Percentiles rank a stretch among this genome's conserved stretches.
phyloP scores from a whole-genome alignment of 2,329 filamentous ascomycete species.

The Fusarium protoensiforme region DNA sequence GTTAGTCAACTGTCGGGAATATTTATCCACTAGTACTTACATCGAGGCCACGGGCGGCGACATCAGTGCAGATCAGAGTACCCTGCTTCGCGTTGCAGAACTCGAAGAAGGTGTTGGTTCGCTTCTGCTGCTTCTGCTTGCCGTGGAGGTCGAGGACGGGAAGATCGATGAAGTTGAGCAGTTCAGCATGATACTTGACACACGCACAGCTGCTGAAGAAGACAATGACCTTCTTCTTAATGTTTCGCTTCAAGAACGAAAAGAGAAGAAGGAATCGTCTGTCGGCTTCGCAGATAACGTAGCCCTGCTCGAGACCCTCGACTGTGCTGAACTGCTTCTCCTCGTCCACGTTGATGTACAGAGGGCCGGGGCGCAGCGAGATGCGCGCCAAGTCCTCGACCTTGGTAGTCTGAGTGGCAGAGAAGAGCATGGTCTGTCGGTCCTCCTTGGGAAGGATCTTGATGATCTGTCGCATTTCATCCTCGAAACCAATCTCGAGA shows the following conservation, averaged over 20 bases:
- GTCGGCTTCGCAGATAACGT: constrained; percentile 92
- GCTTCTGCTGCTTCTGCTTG: constrained; percentile 98
- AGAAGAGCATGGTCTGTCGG: constrained; percentile 98
- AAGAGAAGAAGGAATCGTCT: constrained; percentile 94
- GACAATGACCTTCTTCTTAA: constrained; percentile 97
- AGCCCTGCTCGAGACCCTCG: constrained; percentile 94
- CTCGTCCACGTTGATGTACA: constrained; percentile 98
- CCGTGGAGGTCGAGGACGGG: constrained; percentile 88
- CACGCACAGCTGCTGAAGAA: constrained; percentile 94
- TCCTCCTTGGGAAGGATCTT: constrained; percentile 90
- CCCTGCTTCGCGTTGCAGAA: constrained; percentile 83
- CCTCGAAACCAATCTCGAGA: constrained; percentile 96
- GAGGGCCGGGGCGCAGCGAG: constrained; percentile 87
- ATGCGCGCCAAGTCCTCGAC: constrained; percentile 97
- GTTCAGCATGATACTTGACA: constrained; percentile 94
- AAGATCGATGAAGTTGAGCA: constrained; percentile 97
- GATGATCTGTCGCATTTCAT: constrained; percentile 97
- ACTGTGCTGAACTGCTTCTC: constrained; percentile 91
- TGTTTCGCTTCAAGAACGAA: constrained; percentile 88
- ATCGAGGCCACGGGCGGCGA: constrained; percentile 93
- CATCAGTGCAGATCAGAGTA: constrained; percentile 94
- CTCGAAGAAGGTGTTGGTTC: constrained; percentile 99
- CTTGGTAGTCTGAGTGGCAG: constrained; percentile 97
- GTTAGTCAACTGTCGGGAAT: constrained; percentile 19
- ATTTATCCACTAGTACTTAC: constrained; percentile 54